Conservation (phyloP, 163 green algal genomes). For the Prototheca cutis region DNA sequence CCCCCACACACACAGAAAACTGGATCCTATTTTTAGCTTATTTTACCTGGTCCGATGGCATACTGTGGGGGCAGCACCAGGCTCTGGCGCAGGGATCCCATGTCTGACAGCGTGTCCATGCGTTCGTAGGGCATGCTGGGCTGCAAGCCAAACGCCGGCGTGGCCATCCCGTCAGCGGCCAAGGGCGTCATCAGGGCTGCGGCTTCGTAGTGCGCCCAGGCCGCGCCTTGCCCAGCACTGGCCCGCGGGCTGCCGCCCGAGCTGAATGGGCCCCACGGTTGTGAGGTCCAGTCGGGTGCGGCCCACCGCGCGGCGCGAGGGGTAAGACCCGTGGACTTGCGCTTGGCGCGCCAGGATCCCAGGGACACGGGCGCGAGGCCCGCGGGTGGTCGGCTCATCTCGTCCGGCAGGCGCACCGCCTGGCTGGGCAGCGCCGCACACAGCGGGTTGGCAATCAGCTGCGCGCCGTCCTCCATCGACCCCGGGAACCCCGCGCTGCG, state of each 20-base stretch:
- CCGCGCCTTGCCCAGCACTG: too few species aligned
- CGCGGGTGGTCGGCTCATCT: not conserved
- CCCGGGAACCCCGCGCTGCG: not conserved
- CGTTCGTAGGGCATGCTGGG: conserved; percentile 33
- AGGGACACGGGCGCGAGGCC: not conserved
- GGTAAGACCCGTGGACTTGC: conserved; percentile 14
- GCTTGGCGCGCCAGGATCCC: conserved; percentile 4
- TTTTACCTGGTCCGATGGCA: conserved; percentile 13
- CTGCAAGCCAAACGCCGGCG: too few species aligned
- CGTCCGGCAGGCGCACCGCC: not conserved
- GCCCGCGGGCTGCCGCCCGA: conserved; percentile 45
- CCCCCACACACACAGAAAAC: too few species aligned
- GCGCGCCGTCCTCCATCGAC: conserved; percentile 5
- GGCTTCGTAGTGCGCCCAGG: too few species aligned
- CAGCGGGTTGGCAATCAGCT: conserved; percentile 16
- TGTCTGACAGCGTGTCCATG: conserved; percentile 34
- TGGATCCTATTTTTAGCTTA: too few species aligned
- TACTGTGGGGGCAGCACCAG: conserved; percentile 43
- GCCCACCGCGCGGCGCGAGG: conserved; percentile 8
- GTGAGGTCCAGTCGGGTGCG: conserved; percentile 9
- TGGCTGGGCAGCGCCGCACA: not conserved
- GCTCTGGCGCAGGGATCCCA: conserved; percentile 46
- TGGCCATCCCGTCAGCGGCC: too few species aligned
- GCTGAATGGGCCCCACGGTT: not conserved
- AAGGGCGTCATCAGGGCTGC: too few species aligned